Evolutionary conservation across 2,329 filamentous ascomycete genomes (phyloP), one percentile per base, ranked within the genome.

Genomic region (Cephalotrichum gorgonifer): DNA sequence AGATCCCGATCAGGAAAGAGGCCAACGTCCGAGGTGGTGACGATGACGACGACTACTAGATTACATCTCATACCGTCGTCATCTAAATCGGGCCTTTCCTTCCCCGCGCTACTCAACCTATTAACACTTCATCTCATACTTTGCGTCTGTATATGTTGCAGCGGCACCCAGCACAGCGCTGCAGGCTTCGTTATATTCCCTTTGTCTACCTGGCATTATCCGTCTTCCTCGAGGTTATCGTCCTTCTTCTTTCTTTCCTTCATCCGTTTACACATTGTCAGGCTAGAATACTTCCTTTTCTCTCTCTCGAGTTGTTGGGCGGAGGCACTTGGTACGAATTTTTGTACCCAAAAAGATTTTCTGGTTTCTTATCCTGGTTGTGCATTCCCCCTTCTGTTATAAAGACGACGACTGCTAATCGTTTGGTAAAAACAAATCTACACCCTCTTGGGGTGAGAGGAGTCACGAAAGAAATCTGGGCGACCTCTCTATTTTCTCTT

Each of bases 1-100:
- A 96, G 67, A 96, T 97, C 23, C 91, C 91, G 0, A 96, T 97
- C 49, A 75, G 91, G 22, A 96, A 96, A 66, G 91, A 96, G 59
- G 83, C 85, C 1, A 74, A 72, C 50, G 63, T 68, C 38, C 71
- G 71, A 54, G 73, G 73, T 31, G 69, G 69, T 17, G 72, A 78
- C 43, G 74, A 74, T 27, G 75, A 76, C 14, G 73, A 78, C n/a
- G 71, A 76, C 25, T n/a, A 9, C 14, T 38, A n/a, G 20, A n/a
- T 20, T 20, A 15, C 20, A n/a, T 20, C 11, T 17, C 11, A n/a
- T n/a, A n/a, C n/a, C n/a, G n/a, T n/a, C n/a, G n/a, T n/a, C n/a
- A n/a, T n/a, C n/a, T n/a, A n/a, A n/a, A n/a, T n/a, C n/a, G n/a
- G n/a, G n/a, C n/a, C n/a, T n/a, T n/a, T n/a, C n/a, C n/a, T n/a